phyloP scores from a whole-genome alignment of 305 asterid species.

The Fraxinus paxiana region DNA sequence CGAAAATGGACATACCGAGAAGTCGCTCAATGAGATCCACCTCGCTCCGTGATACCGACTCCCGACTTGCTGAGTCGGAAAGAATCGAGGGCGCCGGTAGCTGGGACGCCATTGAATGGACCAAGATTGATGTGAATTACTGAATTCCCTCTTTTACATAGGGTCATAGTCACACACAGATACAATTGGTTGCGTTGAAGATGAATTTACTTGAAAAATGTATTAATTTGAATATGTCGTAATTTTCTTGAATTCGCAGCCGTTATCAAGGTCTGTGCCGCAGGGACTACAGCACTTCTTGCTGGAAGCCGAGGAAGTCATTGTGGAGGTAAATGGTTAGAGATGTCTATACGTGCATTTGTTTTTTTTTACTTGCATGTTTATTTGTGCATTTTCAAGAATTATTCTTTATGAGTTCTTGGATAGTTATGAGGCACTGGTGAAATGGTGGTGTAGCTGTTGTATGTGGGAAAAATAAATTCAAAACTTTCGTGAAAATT shows the following conservation, averaged over 20 bases:
- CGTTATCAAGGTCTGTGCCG: slow-evolving; percentile 65
- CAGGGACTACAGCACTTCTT: slow-evolving; percentile 57
- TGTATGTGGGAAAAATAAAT: not conserved
- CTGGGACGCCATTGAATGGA: slow-evolving; percentile 96
- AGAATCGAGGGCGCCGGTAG: slow-evolving; percentile 75
- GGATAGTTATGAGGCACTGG: not conserved
- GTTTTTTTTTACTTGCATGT: not conserved
- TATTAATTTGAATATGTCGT: not conserved
- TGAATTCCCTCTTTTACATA: not conserved
- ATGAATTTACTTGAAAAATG: not conserved
- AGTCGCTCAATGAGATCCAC: slow-evolving; percentile 59
- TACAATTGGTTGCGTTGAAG: not conserved
- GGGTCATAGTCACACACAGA: not conserved
- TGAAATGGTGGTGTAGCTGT: not conserved
- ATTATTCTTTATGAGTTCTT: not conserved
- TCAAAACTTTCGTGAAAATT: not conserved
- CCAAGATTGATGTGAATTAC: slow-evolving; percentile 72
- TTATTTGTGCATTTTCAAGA: not conserved
- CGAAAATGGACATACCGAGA: slow-evolving; percentile 53
- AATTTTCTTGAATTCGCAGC: slow-evolving; percentile 36
- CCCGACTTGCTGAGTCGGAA: slow-evolving; percentile 60
- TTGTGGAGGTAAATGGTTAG: slow-evolving; percentile 54
- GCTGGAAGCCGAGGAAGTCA: slow-evolving; percentile 61
- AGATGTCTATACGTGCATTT: slow-evolving; percentile 6
- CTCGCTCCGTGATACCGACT: slow-evolving; percentile 50